phyloP scores from a whole-genome alignment of 2,329 filamentous ascomycete genomes.

The Pyrenochaeta sp. region DNA sequence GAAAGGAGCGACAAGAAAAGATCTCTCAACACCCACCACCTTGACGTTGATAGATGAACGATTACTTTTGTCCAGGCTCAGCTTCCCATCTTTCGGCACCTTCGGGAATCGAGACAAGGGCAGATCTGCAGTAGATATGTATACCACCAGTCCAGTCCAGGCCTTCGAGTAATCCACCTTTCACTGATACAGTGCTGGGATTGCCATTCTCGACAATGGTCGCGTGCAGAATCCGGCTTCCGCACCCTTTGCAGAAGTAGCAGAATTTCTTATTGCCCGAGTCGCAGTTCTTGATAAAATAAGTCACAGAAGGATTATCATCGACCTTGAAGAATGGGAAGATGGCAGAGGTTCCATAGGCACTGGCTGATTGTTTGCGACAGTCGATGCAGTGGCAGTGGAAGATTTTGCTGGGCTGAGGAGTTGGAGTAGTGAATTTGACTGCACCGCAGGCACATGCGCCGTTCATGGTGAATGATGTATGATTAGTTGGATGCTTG shows the following conservation, averaged over 20 bases:
- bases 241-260: slow-evolving; percentile 61
- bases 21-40: too few relatives aligned
- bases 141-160: slow-evolving; percentile 53
- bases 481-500: too few relatives aligned
- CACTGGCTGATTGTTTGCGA: slow-evolving; percentile 69
- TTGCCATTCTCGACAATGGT: slow-evolving; percentile 53
- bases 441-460: slow-evolving; percentile 71
- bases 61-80: slow-evolving; percentile 51
- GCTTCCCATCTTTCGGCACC: slow-evolving; percentile 65
- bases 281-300: slow-evolving; percentile 28
- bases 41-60: too few relatives aligned
- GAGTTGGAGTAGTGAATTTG: slow-evolving; percentile 67
- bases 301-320: slow-evolving; percentile 32
- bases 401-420: slow-evolving; percentile 69
- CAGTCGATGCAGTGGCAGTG: slow-evolving; percentile 76
- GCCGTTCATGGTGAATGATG: slow-evolving; percentile 32
- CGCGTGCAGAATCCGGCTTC: slow-evolving; percentile 69
- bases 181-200: slow-evolving; percentile 62
- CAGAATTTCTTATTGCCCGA: slow-evolving; percentile 31
- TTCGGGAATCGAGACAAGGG: slow-evolving; percentile 73
- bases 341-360: slow-evolving; percentile 73
- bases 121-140: slow-evolving; percentile 73
- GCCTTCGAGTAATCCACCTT: slow-evolving; percentile 71
- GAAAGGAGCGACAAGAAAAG: too few relatives aligned
- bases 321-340: slow-evolving; percentile 72